phyloP scores from a whole-genome alignment of 257 asterid genomes.

The Solanum appendiculatum region DNA sequence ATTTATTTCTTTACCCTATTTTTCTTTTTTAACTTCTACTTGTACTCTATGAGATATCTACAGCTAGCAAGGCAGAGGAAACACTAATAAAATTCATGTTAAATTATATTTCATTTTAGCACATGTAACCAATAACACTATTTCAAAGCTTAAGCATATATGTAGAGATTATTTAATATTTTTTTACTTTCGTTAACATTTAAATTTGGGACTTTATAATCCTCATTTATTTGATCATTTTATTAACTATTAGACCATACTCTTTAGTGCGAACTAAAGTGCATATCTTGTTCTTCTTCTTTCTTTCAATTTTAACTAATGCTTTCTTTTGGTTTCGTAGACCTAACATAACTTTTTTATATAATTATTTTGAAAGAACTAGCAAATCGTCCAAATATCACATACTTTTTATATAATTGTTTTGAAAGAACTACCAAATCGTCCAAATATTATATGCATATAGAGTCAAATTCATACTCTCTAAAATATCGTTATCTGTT shows the following conservation, averaged over 20 bases:
- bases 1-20: too few relatives aligned
- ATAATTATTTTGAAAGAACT: neutral
- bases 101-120: too few relatives aligned
- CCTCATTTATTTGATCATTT: neutral
- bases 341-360: neutral
- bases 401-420: neutral
- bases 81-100: too few relatives aligned
- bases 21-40: too few relatives aligned
- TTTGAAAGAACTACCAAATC: neutral
- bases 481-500: neutral
- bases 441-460: neutral
- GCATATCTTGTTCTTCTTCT: neutral
- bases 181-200: too few relatives aligned
- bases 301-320: neutral
- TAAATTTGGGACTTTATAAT: too few relatives aligned
- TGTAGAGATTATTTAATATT: too few relatives aligned
- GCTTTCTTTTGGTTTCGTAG: neutral
- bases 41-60: too few relatives aligned
- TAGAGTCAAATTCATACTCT: neutral
- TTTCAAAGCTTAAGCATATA: too few relatives aligned
- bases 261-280: too few relatives aligned
- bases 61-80: too few relatives aligned
- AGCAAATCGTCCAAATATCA: neutral
- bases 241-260: neutral
- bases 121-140: too few relatives aligned